These are phyloP conservation scores for Euclidium syriacum DNA, from an alignment of 345 rosid genomes.

Conservation along the genomic window DNA sequence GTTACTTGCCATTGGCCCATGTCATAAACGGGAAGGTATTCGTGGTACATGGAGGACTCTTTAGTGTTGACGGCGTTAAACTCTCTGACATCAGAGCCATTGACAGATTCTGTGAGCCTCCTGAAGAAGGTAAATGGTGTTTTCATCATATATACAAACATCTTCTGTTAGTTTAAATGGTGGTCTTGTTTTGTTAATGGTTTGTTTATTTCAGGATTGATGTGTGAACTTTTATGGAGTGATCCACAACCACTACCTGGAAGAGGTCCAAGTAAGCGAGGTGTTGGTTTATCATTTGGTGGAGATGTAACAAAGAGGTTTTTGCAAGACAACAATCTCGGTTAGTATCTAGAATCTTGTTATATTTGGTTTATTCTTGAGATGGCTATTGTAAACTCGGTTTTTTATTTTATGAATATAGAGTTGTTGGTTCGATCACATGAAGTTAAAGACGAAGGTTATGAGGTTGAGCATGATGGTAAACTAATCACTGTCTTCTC, in stretches of 20 bases:
- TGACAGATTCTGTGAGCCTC: constrained; percentile 95
- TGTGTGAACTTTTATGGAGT: constrained; percentile 98
- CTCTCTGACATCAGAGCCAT: constrained; percentile 83
- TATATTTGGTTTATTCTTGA: background rate
- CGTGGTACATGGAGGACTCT: constrained; percentile 97
- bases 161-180: background rate
- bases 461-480: constrained; percentile 95
- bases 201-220: constrained; percentile 65
- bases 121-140: constrained; percentile 97
- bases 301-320: constrained; percentile 83
- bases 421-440: constrained; percentile 90
- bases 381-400: background rate
- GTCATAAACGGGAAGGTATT: constrained; percentile 76
- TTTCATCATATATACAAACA: background rate
- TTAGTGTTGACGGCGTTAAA: constrained; percentile 93
- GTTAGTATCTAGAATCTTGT: constrained; percentile 30
- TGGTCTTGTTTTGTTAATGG: background rate
- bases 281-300: constrained; percentile 95
- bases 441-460: constrained; percentile 97
- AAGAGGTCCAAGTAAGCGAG: constrained; percentile 97
- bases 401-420: constrained; percentile 30
- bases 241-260: constrained; percentile 96
- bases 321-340: constrained; percentile 84
- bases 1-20: constrained; percentile 92
- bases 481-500: constrained; percentile 95